phyloP scores from a whole-genome alignment of 331 rosid genomes.

The Dryas integrifolia region DNA sequence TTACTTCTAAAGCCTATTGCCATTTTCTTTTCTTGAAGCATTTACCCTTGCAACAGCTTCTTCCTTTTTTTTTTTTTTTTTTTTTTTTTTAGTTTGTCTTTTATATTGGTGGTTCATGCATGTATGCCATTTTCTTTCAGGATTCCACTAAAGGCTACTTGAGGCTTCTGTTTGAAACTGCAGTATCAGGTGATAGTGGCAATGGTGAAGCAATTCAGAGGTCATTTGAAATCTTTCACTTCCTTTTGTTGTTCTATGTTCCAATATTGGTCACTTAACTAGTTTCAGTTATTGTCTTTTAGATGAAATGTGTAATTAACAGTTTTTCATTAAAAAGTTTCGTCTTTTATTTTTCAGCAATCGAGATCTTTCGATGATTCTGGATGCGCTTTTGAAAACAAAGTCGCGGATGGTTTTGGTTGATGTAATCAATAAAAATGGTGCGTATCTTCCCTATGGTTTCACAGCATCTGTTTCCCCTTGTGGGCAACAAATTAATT shows the following conservation, averaged over 20 bases:
- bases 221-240: slow-evolving; percentile 32
- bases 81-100: background rate
- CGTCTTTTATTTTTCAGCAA: slow-evolving; percentile 46
- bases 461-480: background rate
- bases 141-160: slow-evolving; percentile 93
- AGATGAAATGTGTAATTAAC: slow-evolving; percentile 2
- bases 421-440: slow-evolving; percentile 88
- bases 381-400: slow-evolving; percentile 93
- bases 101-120: slow-evolving; percentile 3
- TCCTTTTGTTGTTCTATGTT: slow-evolving; percentile 9
- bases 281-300: background rate
- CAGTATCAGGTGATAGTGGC: slow-evolving; percentile 81
- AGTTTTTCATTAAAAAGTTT: background rate
- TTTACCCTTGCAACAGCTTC: background rate
- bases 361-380: slow-evolving; percentile 99
- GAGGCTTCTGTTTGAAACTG: slow-evolving; percentile 90
- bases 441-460: slow-evolving; percentile 35
- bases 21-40: background rate
- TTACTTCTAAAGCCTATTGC: background rate
- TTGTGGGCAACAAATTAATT: background rate
- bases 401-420: slow-evolving; percentile 79
- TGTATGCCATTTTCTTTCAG: slow-evolving; percentile 42
- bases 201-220: slow-evolving; percentile 93
- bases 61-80: background rate
- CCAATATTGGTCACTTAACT: background rate